These are phyloP conservation scores for Chondrus crispus DNA, from an alignment of 23 red algal genomes.

Conservation along the genomic window DNA sequence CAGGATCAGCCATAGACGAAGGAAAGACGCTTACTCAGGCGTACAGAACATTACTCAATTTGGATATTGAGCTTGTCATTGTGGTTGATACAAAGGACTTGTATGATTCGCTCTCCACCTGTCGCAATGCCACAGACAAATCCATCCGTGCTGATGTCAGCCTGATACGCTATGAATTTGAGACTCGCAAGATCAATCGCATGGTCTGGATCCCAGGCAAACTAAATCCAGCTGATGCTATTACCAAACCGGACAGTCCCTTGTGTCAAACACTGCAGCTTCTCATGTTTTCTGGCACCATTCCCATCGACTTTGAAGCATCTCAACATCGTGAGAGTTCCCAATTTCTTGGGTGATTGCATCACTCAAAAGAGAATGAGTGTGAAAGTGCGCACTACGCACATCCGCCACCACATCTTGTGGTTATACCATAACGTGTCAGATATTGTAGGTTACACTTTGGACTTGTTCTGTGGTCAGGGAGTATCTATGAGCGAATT, in stretches of 20 bases:
- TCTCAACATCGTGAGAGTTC: background rate
- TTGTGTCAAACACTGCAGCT: background rate
- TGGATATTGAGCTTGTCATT: background rate
- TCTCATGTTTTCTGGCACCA: background rate
- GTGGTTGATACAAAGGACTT: slow-evolving; percentile 14
- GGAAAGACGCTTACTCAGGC: slow-evolving; percentile 10
- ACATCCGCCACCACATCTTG: no score
- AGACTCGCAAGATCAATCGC: background rate
- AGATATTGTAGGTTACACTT: no score
- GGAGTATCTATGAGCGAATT: no score
- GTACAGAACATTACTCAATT: background rate
- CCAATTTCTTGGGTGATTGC: background rate
- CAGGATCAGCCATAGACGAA: slow-evolving; percentile 18
- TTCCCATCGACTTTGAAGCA: background rate
- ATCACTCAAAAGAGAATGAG: background rate
- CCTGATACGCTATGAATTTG: background rate
- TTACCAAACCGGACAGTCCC: slow-evolving; percentile 14
- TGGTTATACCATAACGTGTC: no score
- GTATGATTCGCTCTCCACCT: background rate
- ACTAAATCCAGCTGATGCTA: background rate
- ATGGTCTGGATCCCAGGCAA: slow-evolving; percentile 14
- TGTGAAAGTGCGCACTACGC: no score
- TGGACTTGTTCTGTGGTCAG: no score
- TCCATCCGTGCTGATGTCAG: slow-evolving; percentile 22
- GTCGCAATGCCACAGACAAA: slow-evolving; percentile 2